phyloP scores from a whole-genome alignment of 352 stramenopile species.

The Globisporangium spiculum region DNA sequence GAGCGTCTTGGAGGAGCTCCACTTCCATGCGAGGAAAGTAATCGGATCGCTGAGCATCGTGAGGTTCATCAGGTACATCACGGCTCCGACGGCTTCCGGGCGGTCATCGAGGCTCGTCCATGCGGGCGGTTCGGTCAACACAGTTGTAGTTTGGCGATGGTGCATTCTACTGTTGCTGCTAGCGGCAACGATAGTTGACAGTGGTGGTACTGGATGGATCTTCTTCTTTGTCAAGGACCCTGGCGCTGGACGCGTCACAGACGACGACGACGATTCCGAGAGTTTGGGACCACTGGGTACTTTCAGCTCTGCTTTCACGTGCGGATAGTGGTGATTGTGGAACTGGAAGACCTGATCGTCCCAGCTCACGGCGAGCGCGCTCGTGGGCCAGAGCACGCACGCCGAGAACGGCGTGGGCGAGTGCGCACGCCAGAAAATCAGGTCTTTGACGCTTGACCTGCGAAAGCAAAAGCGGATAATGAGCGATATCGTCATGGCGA shows the following conservation, averaged over 20 bases:
- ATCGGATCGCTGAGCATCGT: conserved; percentile 16
- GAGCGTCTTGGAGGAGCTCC: background rate
- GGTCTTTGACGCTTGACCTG: background rate
- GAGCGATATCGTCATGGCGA: background rate
- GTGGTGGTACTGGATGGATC: no score
- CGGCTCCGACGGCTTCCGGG: background rate
- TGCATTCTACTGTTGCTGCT: no score
- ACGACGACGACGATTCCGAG: no score
- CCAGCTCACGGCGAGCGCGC: conserved; percentile 11
- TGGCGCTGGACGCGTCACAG: no score
- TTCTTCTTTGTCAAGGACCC: no score
- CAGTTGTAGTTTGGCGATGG: no score
- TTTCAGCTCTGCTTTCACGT: no score
- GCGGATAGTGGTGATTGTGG: no score
- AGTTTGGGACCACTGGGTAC: no score
- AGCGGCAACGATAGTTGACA: no score
- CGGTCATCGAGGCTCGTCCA: conserved; percentile 5
- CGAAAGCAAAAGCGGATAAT: background rate
- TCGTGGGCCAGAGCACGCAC: conserved; percentile 13
- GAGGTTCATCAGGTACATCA: conserved; percentile 17
- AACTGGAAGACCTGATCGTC: conserved; percentile 9
- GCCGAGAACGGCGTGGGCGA: conserved; percentile 4
- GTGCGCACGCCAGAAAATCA: conserved; percentile 13
- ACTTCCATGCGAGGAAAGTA: background rate
- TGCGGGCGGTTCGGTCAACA: no score